A percentile compares a stretch with the other conserved stretches of the same genome.
phyloP scores from a whole-genome alignment of 768 basidiomycete species.

The Agaricus blazei region DNA sequence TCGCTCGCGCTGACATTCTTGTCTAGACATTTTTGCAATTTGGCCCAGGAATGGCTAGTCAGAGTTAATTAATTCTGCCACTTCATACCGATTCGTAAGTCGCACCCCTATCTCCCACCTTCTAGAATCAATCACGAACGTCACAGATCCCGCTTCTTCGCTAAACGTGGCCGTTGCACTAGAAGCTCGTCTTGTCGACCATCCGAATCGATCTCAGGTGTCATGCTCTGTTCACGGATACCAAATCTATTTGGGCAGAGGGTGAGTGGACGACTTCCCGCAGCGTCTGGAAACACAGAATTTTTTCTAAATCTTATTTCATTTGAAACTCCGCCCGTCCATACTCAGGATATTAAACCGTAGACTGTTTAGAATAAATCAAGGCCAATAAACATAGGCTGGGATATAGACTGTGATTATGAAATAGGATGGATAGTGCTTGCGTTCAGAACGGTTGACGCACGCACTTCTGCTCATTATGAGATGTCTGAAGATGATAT shows the following conservation, averaged over 20 bases:
- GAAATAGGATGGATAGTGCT: no score
- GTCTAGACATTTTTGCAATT: constrained; percentile 49
- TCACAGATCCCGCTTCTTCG: constrained; percentile 3
- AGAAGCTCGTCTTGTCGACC: constrained; percentile 63
- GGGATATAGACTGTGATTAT: no score
- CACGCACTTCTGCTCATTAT: no score
- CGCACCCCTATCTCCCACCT: not conserved
- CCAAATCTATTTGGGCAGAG: constrained; percentile 71
- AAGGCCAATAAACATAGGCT: no score
- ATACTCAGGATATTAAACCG: no score
- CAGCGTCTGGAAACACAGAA: no score
- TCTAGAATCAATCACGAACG: constrained; percentile 1
- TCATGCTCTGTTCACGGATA: constrained; percentile 66
- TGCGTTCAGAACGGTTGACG: no score
- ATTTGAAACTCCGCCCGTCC: no score
- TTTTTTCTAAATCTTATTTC: no score
- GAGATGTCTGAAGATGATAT: no score
- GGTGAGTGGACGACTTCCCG: no score
- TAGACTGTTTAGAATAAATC: no score
- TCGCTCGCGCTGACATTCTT: not conserved
- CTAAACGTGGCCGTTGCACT: constrained; percentile 9
- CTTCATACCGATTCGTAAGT: constrained; percentile 71
- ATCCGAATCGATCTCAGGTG: constrained; percentile 46
- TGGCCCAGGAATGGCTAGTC: constrained; percentile 70
- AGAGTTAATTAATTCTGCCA: constrained; percentile 57